Evolutionary conservation across 75 land plant genomes (phyloP).

Genomic region (Pseudotsuga menziesii): DNA sequence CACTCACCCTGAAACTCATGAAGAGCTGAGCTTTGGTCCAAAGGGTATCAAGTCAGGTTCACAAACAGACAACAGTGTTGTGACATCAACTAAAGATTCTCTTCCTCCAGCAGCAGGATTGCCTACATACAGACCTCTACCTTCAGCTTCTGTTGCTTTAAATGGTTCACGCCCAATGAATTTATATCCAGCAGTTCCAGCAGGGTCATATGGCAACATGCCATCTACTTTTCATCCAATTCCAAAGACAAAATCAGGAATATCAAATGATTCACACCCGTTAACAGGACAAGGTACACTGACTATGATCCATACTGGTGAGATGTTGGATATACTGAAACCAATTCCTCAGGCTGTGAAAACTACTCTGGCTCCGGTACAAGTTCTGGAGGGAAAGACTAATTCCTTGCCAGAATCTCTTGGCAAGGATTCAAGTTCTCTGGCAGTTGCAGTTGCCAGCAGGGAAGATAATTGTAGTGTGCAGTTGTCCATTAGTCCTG

Average conservation of each 20-base stretch:
- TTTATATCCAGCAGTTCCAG: background rate
- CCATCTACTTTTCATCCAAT: background rate
- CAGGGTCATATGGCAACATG: background rate
- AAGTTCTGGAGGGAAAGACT: background rate
- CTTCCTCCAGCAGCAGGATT: background rate
- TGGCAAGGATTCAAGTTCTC: background rate
- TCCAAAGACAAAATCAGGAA: background rate
- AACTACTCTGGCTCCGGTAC: background rate
- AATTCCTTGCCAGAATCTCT: too few relatives aligned
- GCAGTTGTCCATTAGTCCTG: too few relatives aligned
- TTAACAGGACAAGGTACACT: background rate
- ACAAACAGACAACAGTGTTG: conserved; percentile 12
- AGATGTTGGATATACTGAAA: background rate
- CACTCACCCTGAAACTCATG: conserved; percentile 90
- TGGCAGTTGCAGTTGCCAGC: background rate
- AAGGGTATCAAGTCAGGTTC: conserved; percentile 16
- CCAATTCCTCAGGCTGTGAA: background rate
- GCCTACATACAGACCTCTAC: background rate
- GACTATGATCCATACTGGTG: background rate
- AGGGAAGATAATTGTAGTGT: background rate
- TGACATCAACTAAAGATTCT: background rate
- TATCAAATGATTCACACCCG: background rate
- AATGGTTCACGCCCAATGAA: background rate
- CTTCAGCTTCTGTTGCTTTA: background rate
- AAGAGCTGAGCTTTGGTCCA: conserved; percentile 62